phyloP scores from a whole-genome alignment of 148 eudicot species.

The Amaranthus cruentus region DNA sequence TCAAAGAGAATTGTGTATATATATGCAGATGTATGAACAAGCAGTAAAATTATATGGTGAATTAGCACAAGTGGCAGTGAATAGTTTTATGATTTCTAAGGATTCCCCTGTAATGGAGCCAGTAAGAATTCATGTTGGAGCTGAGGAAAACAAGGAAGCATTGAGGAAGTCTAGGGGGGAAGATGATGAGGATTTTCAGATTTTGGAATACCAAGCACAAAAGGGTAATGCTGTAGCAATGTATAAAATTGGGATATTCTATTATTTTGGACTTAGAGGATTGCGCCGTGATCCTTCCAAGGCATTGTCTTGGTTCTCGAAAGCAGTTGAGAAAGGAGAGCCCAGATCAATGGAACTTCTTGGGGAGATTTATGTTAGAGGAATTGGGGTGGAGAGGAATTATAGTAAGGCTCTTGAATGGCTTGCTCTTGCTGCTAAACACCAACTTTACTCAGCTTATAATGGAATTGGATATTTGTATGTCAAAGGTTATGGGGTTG shows the following conservation, averaged over 20 bases:
- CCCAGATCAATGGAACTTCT: conserved; percentile 92
- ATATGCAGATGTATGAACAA: conserved; percentile 60
- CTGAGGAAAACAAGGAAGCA: conserved; percentile 91
- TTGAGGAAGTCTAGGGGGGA: conserved; percentile 90
- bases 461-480: conserved; percentile 94
- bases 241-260: conserved; percentile 85
- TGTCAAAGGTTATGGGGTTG: conserved; percentile 95
- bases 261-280: conserved; percentile 90
- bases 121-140: conserved; percentile 76
- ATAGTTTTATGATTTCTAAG: conserved; percentile 78
- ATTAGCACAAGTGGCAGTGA: conserved; percentile 80
- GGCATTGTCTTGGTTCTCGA: conserved; percentile 79
- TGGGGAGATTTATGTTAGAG: conserved; percentile 88
- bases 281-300: conserved; percentile 75
- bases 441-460: conserved; percentile 81
- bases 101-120: conserved; percentile 82
- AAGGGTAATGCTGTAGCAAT: conserved; percentile 88
- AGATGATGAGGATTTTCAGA: conserved; percentile 97
- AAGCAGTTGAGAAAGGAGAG: conserved; percentile 90
- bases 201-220: conserved; percentile 92
- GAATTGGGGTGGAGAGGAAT: conserved; percentile 83
- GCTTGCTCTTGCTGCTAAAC: conserved; percentile 81
- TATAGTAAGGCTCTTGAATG: conserved; percentile 81
- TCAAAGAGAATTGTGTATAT: neutral
- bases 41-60: conserved; percentile 70